phyloP scores from a whole-genome alignment of 148 eudicot species.

The Camellia lanceoleosa region DNA sequence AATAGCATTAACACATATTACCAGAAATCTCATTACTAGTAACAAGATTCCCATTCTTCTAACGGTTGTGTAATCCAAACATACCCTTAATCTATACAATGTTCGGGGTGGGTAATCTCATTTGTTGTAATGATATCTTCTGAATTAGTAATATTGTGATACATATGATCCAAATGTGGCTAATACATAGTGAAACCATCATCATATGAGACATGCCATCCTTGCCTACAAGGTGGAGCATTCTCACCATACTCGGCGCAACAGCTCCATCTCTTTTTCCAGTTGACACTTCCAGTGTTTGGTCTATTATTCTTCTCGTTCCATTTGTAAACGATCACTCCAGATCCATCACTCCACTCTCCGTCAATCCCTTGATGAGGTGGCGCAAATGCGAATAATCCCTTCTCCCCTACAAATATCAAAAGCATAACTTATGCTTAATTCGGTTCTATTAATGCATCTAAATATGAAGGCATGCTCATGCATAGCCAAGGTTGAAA shows the following conservation, averaged over 20 bases:
- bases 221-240: slow-evolving; percentile 59
- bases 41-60: too few species aligned
- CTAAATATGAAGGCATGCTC: background rate
- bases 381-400: slow-evolving; percentile 53
- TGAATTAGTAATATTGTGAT: background rate
- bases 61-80: too few species aligned
- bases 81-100: too few species aligned
- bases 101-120: too few species aligned
- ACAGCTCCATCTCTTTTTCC: slow-evolving; percentile 78
- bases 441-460: background rate
- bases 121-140: too few species aligned
- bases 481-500: background rate
- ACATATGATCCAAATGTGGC: background rate
- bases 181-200: slow-evolving; percentile 58
- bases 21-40: too few species aligned
- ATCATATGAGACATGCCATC: slow-evolving; percentile 71
- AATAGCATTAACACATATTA: too few species aligned
- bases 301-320: slow-evolving; percentile 52
- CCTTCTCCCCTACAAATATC: slow-evolving; percentile 48
- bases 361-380: slow-evolving; percentile 76
- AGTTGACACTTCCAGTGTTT: slow-evolving; percentile 58
- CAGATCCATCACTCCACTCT: slow-evolving; percentile 67
- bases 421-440: background rate
- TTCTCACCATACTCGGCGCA: slow-evolving; percentile 62
- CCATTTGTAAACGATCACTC: slow-evolving; percentile 68